Evolutionary conservation across 352 stramenopile species (phyloP), one percentile per base, ranked within the genome.

Genomic region (Globisporangium middletonii): DNA sequence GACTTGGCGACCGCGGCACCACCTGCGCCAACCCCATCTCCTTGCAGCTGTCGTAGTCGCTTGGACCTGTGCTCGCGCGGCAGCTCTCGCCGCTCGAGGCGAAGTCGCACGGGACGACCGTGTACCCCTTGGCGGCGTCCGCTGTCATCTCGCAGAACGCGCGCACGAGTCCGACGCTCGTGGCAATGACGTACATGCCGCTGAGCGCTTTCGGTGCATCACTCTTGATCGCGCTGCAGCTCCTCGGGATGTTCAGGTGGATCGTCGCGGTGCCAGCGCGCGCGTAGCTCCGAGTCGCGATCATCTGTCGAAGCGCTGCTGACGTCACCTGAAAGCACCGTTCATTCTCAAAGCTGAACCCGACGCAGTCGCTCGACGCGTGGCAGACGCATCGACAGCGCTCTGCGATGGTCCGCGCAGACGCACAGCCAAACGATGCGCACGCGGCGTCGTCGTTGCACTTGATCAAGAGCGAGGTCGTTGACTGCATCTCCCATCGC

Each of bases 81-180:
- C 77, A 88, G n/a, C 51, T 26, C 4, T 63, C 44, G 27, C 77
- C 68, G 4, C 28, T 75, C 3, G 68, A 64, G 23, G 68, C 71
- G 6, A 64, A 48, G 42, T 78, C 66, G 38, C 77, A 88, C 1
- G 77, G 74, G 4, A 83, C 58, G 19, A 78, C 59, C 18, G 75
- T 88, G 59, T 85, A 87, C 0, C 77, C 77, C 46, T 78, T 79
- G 2, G 61, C 67, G 18, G 62, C 70, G 58, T 85, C 72, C 42
- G 72, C 45, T 0, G 56, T 59, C 77, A 88, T 88, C 37, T 83
- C 76, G 42, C 77, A 88, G 60, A 66, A 83, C n/a, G 61, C 69
- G 50, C 57, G 63, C 35, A 75, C 63, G 26, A 88, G 53, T 8
- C 75, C 64, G 38, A 54, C 46, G 13, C 59, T 64, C 11, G 77